Evolutionary conservation across 164 flowering plant species (phyloP), one percentile per base, ranked within the genome.

Genomic region (Tinospora cordifolia): DNA sequence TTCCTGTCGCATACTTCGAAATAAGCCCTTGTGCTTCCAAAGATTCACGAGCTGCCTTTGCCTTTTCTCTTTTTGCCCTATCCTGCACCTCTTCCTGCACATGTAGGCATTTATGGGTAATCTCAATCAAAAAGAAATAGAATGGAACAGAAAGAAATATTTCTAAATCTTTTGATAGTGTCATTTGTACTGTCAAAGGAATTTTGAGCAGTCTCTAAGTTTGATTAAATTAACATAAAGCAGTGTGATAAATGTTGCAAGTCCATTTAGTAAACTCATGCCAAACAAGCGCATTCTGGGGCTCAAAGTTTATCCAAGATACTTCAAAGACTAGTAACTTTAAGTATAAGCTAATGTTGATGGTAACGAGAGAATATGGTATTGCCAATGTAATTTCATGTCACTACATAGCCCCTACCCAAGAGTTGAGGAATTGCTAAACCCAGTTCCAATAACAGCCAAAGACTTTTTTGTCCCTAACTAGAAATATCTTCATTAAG

Each of bases 21-120:
- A 63, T n/a, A 34, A 63, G 36, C 26, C 77, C 79, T 38, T 73
- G 76, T 57, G 70, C 65, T 69, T 72, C 80, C 75, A 75, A 36
- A 57, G 80, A 71, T 75, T 77, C 81, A 19, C 74, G 79, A 65
- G 83, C 76, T 9, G 79, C 77, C 69, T 75, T 78, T 66, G 73
- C 83, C 66, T 80, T 80, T 4, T 79, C 71, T 46, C 70, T 64
- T 74, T 71, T 75, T 60, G 96, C 96, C 77, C 86, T 88, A 72
- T 87, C 89, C 24, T 87, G 62, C 66, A 90, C 93, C 24, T 88
- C 93, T 64, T 89, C 91, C 97, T 90, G 84, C 79, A 76, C 27
- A 30, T 24, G 6, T 22, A 38, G 22, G 64, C 49, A 22, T 59
- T 39, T n/a, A 36, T 65, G 60, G 60, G 21, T 54, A 4, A 19